A percentile compares a stretch with the other conserved stretches of the same genome.
phyloP scores from a whole-genome alignment of 2,329 filamentous ascomycete genomes.

The Huntiella omanensis region DNA sequence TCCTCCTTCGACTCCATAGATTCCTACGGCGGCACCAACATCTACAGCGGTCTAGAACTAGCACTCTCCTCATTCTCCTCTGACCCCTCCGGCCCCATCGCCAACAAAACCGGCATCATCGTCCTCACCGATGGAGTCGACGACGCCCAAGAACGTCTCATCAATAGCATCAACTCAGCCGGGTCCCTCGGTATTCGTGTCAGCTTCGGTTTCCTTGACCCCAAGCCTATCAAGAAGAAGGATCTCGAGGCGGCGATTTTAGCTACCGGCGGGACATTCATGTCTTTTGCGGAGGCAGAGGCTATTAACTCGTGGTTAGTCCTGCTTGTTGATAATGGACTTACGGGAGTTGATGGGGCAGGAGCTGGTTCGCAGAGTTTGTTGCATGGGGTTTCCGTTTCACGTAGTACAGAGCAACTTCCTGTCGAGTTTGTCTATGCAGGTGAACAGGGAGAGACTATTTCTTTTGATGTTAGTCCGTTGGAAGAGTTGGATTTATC shows the following conservation, averaged over 20 bases:
- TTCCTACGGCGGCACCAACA: conserved; percentile 12
- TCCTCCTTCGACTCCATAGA: conserved; percentile 12
- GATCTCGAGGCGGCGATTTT: conserved; percentile 10
- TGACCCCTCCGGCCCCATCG: conserved; percentile 5
- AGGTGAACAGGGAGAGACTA: conserved; percentile 8
- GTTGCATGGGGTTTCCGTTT: conserved; percentile 11
- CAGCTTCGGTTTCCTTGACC: conserved; percentile 13
- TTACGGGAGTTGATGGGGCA: conserved; percentile 9
- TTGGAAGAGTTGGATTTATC: conserved; percentile 10
- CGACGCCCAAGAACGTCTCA: conserved; percentile 8
- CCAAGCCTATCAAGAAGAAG: conserved; percentile 6
- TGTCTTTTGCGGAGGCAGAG: conserved; percentile 12
- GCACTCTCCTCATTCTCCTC: conserved; percentile 12
- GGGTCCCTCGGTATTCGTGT: conserved; percentile 12
- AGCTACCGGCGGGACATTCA: conserved; percentile 12
- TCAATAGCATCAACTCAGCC: conserved; percentile 10
- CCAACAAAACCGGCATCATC: conserved; percentile 12
- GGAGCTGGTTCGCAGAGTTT: conserved; percentile 7
- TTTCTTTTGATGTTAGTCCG: conserved; percentile 10
- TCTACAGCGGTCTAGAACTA: conserved; percentile 12
- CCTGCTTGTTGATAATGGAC: conserved; percentile 12
- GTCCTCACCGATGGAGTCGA: conserved; percentile 14
- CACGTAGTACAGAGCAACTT: conserved; percentile 8
- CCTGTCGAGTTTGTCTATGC: conserved; percentile 11
- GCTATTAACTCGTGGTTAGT: conserved; percentile 13